Evolutionary conservation across 768 basidiomycete genomes (phyloP).

Genomic region (Candolleomyces eurysporus): DNA sequence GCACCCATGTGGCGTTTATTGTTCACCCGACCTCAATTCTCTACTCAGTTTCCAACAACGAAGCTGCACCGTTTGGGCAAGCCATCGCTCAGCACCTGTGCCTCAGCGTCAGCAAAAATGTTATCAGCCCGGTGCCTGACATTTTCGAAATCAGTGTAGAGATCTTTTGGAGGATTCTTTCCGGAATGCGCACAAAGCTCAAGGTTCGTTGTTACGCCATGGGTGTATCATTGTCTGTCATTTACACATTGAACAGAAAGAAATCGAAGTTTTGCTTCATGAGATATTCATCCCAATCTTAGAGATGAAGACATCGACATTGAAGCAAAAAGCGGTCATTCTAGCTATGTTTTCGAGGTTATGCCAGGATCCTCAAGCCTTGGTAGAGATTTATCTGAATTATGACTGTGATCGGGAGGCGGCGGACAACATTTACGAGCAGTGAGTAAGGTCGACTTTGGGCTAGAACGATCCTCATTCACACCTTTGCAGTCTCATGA

Average conservation of each 20-base stretch:
- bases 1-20: slow-evolving; percentile 88
- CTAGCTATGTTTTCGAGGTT: slow-evolving; percentile 84
- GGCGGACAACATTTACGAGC: slow-evolving; percentile 95
- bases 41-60: slow-evolving; percentile 84
- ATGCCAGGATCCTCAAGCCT: slow-evolving; percentile 94
- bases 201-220: slow-evolving; percentile 54
- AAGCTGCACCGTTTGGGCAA: slow-evolving; percentile 87
- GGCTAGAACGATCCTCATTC: slow-evolving; percentile 5
- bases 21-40: slow-evolving; percentile 88
- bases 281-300: slow-evolving; percentile 98
- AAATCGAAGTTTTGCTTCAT: slow-evolving; percentile 96
- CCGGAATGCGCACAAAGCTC: slow-evolving; percentile 90
- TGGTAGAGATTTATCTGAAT: slow-evolving; percentile 98
- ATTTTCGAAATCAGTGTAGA: slow-evolving; percentile 98
- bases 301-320: slow-evolving; percentile 95
- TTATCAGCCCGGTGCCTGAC: slow-evolving; percentile 91
- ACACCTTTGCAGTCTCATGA: slow-evolving; percentile 64
- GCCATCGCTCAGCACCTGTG: slow-evolving; percentile 97
- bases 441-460: slow-evolving; percentile 44
- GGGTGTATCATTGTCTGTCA: slow-evolving; percentile 6
- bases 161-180: slow-evolving; percentile 96
- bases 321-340: slow-evolving; percentile 93
- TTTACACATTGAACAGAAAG: slow-evolving; percentile 64
- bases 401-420: slow-evolving; percentile 98
- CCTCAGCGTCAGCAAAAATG: slow-evolving; percentile 88